phyloP scores from a whole-genome alignment of 2,329 filamentous ascomycete genomes.

The Plectosphaerella plurivora region DNA sequence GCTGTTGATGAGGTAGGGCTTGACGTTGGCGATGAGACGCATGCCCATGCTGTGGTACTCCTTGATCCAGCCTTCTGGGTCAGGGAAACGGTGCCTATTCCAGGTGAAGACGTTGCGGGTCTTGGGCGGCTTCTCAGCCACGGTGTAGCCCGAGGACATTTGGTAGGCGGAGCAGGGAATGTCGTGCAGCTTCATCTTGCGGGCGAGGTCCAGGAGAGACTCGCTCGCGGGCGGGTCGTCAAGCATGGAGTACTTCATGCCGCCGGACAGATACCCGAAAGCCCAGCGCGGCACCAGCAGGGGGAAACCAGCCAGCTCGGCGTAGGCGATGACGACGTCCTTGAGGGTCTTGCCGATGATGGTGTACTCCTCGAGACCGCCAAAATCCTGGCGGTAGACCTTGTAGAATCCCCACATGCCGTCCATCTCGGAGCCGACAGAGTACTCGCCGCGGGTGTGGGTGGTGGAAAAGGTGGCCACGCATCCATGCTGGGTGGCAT shows the following conservation, averaged over 20 bases:
- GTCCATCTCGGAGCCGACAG: slow-evolving; percentile 68
- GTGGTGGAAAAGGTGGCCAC: slow-evolving; percentile 65
- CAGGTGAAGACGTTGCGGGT: slow-evolving; percentile 68
- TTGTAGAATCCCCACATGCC: slow-evolving; percentile 74
- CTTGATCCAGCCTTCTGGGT: slow-evolving; percentile 59
- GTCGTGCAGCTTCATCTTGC: slow-evolving; percentile 57
- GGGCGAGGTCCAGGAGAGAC: slow-evolving; percentile 55
- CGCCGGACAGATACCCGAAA: slow-evolving; percentile 68
- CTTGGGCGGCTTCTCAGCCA: slow-evolving; percentile 62
- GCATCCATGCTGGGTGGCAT: slow-evolving; percentile 58
- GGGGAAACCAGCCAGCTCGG: slow-evolving; percentile 64
- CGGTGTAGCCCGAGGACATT: slow-evolving; percentile 69
- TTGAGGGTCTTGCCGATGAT: slow-evolving; percentile 62
- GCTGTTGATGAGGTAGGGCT: slow-evolving; percentile 64
- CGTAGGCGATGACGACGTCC: slow-evolving; percentile 63
- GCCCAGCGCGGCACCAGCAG: slow-evolving; percentile 66
- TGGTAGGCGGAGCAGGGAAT: slow-evolving; percentile 70
- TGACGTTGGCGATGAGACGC: slow-evolving; percentile 66
- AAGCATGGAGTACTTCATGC: slow-evolving; percentile 48
- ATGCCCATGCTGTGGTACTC: slow-evolving; percentile 62
- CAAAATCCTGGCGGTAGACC: slow-evolving; percentile 67
- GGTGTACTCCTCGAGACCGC: slow-evolving; percentile 67
- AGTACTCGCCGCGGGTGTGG: slow-evolving; percentile 60
- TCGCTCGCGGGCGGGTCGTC: slow-evolving; percentile 50
- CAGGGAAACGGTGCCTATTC: slow-evolving; percentile 66